Evolutionary conservation across 768 basidiomycete genomes (phyloP).

Genomic region (Mycena chlorophos): DNA sequence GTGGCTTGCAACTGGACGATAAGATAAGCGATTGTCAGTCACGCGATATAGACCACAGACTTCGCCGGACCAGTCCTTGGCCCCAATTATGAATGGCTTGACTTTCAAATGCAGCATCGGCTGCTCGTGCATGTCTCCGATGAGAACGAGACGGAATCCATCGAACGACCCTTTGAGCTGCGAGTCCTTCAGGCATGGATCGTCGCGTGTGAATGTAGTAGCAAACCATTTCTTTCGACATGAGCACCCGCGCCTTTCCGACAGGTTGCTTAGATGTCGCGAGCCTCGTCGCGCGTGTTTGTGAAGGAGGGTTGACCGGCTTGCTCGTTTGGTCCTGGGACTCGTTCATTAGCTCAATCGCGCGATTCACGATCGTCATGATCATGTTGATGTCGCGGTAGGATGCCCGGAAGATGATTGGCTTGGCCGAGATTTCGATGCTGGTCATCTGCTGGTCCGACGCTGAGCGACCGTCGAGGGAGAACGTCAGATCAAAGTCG

Average conservation of each 20-base stretch:
- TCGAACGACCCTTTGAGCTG: conserved; percentile 86
- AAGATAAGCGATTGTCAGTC: not conserved
- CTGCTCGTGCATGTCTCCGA: conserved; percentile 93
- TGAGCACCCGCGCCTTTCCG: conserved; percentile 45
- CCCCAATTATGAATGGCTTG: conserved; percentile 78
- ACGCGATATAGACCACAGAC: conserved; percentile 37
- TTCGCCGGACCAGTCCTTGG: conserved; percentile 93
- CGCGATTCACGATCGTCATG: conserved; percentile 81
- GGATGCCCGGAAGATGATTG: conserved; percentile 91
- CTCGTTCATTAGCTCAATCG: conserved; percentile 69
- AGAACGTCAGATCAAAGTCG: conserved; percentile 84
- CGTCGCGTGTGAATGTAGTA: conserved; percentile 18
- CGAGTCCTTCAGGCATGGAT: conserved; percentile 3
- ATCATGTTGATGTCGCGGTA: conserved; percentile 93
- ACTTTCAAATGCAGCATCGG: conserved; percentile 89
- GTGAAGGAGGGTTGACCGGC: conserved; percentile 10
- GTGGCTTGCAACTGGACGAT: conserved; percentile 72
- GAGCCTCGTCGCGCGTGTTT: conserved; percentile 17
- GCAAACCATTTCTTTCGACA: conserved; percentile 84
- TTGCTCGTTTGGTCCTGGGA: conserved; percentile 33
- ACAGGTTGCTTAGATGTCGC: conserved; percentile 25
- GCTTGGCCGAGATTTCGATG: conserved; percentile 79
- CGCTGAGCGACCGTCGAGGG: conserved; percentile 83
- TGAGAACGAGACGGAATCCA: conserved; percentile 89
- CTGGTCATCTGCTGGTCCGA: conserved; percentile 69